phyloP scores from a whole-genome alignment of 768 basidiomycete genomes.

The Tulasnella sp. region DNA sequence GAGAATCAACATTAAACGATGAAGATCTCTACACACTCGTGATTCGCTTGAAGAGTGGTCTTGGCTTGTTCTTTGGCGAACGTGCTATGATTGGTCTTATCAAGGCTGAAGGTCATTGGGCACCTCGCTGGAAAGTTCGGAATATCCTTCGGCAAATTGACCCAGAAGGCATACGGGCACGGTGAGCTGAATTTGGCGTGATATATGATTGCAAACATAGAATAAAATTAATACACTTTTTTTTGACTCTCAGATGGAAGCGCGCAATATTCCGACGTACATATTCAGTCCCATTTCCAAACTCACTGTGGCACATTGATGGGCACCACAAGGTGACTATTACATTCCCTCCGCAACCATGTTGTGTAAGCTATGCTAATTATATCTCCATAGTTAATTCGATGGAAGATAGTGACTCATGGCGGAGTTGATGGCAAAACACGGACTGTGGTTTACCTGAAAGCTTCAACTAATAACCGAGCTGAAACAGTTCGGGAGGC shows the following conservation, averaged over 20 bases:
- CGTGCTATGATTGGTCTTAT: neutral
- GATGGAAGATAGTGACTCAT: constrained; percentile 30
- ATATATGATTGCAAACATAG: neutral
- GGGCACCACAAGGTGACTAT: constrained; percentile 26
- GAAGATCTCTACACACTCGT: neutral
- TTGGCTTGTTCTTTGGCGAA: neutral
- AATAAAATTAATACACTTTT: neutral
- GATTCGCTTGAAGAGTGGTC: neutral
- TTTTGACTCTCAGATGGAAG: neutral
- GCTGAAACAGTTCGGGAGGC: constrained; percentile 28
- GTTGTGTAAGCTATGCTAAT: constrained; percentile 9
- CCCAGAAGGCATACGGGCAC: neutral
- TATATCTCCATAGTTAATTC: constrained; percentile 24
- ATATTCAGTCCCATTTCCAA: constrained; percentile 28
- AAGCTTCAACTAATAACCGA: constrained; percentile 30
- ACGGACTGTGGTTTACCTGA: constrained; percentile 27
- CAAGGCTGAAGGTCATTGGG: neutral
- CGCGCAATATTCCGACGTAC: constrained; percentile 20
- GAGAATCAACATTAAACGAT: neutral
- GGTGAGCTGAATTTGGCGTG: neutral
- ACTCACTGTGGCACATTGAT: constrained; percentile 32
- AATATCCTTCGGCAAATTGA: neutral
- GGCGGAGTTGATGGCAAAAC: constrained; percentile 34
- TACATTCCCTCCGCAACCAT: neutral
- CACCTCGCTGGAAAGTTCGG: neutral